Evolutionary conservation across 1,284 basidiomycete genomes (phyloP), one percentile per base, ranked within the genome.

Genomic region (Tylopilus sp.): DNA sequence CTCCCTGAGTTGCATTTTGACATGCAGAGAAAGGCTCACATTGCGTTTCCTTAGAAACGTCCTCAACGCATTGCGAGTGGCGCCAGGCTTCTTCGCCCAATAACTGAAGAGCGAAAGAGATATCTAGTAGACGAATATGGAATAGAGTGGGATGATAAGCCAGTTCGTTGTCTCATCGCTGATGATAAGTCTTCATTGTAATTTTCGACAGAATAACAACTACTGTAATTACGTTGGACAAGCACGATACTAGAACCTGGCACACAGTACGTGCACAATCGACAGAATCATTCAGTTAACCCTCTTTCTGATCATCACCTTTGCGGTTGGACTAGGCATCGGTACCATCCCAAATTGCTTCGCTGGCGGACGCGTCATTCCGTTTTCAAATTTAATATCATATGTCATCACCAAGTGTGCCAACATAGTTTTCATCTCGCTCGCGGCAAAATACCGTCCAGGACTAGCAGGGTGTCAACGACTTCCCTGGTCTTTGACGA

Each of bases 141-240:
- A 2, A 70, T 74, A 2, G 74, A 80, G 36, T 84, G 79, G 79
- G 65, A 74, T 2, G 80, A 79, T 26, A 81, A 79, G 60, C 81
- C 83, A 32, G 82, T 83, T 64, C 2, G 78, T 73, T 12, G 4
- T n/a, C 24, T 32, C 33, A 1, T 13, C 44, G 3, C 9, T 33
- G 29, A 4, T 12, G 29, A 24, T 12, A 39, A 2, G 16, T 47
- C 22, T 33, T 56, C 18, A 61, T 16, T n/a, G 3, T 2, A 8
- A 36, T 19, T 2, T 33, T 18, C 22, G 12, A 33, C 61, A 84
- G 80, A 80, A 82, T 58, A 82, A 36, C 33, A 10, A 36, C 10
- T 36, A 10, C 38, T 13, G 10, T 15, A 39, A 12, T 15, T 13
- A 5, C 18, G 19, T 19, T 44, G 4, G 41, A 44, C 18, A 19